A percentile compares a stretch with the other conserved stretches of the same genome.
Evolutionary conservation across 139 green algal species (phyloP).

Genomic region (Mychonastes homosphaera): DNA sequence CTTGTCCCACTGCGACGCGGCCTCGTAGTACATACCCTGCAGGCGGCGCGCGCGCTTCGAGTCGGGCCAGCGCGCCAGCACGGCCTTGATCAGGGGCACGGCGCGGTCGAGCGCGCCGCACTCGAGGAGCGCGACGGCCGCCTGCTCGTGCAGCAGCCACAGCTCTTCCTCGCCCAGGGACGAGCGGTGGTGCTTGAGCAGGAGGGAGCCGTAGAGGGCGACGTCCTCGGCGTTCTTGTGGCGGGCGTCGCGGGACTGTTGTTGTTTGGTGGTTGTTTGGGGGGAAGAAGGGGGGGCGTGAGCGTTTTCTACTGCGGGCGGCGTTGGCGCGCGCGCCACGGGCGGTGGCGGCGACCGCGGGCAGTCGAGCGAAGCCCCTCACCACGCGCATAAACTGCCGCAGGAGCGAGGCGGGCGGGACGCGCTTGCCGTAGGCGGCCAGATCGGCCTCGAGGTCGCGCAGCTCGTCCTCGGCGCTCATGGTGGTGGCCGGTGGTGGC

Average conservation of each 20-base stretch:
- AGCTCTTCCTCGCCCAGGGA: slow-evolving; percentile 41
- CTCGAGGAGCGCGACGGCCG: slow-evolving; percentile 59
- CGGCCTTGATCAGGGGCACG: slow-evolving; percentile 36
- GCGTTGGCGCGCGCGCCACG: not conserved
- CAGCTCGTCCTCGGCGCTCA: slow-evolving; percentile 16
- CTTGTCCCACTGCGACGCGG: slow-evolving; percentile 20
- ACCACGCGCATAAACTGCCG: slow-evolving; percentile 23
- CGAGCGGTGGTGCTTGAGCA: slow-evolving; percentile 35
- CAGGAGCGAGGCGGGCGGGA: slow-evolving; percentile 12
- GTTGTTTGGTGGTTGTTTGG: not conserved
- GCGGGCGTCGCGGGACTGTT: slow-evolving; percentile 42
- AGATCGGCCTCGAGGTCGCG: slow-evolving; percentile 17
- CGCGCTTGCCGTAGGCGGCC: slow-evolving; percentile 2
- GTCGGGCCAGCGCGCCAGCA: slow-evolving; percentile 54
- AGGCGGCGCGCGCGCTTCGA: slow-evolving; percentile 48
- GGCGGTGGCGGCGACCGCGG: not conserved
- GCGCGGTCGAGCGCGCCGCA: slow-evolving; percentile 36
- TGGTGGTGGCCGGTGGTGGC: no score
- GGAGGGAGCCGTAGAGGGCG: slow-evolving; percentile 36
- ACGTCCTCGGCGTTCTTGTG: slow-evolving; percentile 45
- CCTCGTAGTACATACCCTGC: slow-evolving; percentile 70
- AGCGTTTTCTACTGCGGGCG: not conserved
- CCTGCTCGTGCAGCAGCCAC: slow-evolving; percentile 74
- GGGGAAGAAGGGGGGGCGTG: not conserved
- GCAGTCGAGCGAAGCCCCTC: not conserved